Evolutionary conservation across 768 basidiomycete genomes (phyloP).

Genomic region (Hypholoma sublateritium): DNA sequence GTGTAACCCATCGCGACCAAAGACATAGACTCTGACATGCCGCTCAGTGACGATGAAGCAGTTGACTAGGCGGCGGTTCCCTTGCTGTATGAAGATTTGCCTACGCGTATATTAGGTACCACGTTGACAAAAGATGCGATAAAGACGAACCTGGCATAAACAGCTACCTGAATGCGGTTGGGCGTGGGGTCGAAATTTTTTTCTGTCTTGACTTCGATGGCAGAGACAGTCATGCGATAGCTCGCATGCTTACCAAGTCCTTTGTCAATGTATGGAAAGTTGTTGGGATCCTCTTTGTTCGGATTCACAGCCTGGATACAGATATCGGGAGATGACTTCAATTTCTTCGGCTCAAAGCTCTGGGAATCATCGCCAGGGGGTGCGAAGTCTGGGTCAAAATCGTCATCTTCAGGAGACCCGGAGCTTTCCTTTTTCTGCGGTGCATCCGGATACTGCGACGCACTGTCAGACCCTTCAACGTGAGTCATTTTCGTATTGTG

Average conservation of each 20-base stretch:
- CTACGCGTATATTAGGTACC: not conserved
- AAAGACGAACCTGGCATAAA: constrained; percentile 13
- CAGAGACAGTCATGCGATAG: not conserved
- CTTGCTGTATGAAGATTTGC: constrained; percentile 17
- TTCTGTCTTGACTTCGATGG: constrained; percentile 1
- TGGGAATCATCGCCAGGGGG: not conserved
- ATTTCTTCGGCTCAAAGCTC: not conserved
- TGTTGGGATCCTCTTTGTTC: not conserved
- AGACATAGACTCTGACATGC: constrained; percentile 10
- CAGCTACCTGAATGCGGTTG: constrained; percentile 3
- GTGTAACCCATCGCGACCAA: constrained; percentile 18
- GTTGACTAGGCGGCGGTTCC: constrained; percentile 17
- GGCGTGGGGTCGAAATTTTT: not conserved
- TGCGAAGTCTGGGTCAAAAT: not conserved
- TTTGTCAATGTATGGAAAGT: not conserved
- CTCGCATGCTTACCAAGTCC: not conserved
- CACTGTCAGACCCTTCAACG: too few relatives aligned
- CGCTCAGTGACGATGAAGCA: constrained; percentile 12
- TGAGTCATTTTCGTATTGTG: not conserved
- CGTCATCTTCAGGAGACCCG: not conserved
- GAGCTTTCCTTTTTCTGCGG: too few relatives aligned
- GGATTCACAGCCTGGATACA: not conserved
- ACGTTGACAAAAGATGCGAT: not conserved
- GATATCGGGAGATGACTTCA: not conserved
- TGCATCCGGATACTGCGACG: too few relatives aligned